Evolutionary conservation across 805 yeast genomes (phyloP).

Genomic region (Ogataea philodendri): DNA sequence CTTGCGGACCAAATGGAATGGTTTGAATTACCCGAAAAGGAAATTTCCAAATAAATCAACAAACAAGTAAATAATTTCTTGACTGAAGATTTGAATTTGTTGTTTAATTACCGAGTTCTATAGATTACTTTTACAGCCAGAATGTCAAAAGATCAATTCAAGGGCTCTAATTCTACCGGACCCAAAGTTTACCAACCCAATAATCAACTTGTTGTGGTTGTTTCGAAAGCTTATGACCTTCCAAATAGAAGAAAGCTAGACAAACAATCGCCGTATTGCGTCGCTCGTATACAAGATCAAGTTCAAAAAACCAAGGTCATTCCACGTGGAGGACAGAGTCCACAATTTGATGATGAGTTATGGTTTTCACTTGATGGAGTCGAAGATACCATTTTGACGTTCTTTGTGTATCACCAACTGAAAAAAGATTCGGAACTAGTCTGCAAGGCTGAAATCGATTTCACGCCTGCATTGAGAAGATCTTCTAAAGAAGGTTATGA

Average conservation of each 20-base stretch:
- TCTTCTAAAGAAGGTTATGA: conserved; percentile 76
- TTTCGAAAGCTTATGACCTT: conserved; percentile 77
- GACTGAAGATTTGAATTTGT: too few species aligned
- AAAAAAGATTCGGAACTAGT: conserved; percentile 84
- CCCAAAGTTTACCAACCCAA: conserved; percentile 27
- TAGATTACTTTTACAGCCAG: too few species aligned
- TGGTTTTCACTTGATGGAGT: conserved; percentile 65
- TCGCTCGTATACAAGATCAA: conserved; percentile 74
- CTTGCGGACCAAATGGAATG: too few species aligned
- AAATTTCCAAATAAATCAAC: too few species aligned
- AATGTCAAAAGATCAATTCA: neutral
- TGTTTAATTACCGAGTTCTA: too few species aligned
- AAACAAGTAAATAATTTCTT: too few species aligned
- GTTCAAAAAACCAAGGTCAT: conserved; percentile 78
- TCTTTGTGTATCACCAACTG: conserved; percentile 81
- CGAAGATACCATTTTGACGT: conserved; percentile 57
- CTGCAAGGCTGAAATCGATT: conserved; percentile 77
- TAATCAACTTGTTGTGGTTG: conserved; percentile 67
- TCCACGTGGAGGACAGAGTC: conserved; percentile 91
- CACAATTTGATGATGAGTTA: conserved; percentile 79
- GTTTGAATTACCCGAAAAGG: too few species aligned
- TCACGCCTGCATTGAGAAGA: conserved; percentile 66
- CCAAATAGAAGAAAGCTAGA: conserved; percentile 85
- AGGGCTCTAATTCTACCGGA: neutral
- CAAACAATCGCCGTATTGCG: conserved; percentile 90